Conservation (phyloP, 1,284 basidiomycete genomes). For the Cryptococcus depauperatus region DNA sequence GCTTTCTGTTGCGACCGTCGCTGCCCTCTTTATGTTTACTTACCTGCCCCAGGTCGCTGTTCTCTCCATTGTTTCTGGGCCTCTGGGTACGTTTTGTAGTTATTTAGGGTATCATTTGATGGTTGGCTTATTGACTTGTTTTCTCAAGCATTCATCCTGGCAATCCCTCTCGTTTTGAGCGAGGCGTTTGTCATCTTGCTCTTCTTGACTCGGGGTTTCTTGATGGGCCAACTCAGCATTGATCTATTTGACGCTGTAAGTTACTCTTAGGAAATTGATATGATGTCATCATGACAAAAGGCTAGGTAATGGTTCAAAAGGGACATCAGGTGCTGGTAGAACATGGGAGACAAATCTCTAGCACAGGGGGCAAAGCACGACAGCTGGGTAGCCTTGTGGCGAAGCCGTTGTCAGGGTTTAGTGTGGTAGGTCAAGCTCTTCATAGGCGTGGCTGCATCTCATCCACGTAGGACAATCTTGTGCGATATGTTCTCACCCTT, state of each 20-base stretch:
- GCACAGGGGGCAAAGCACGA: conserved; percentile 20
- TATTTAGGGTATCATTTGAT: neutral
- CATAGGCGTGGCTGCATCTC: neutral
- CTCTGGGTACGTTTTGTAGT: conserved; percentile 44
- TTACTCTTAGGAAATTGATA: neutral
- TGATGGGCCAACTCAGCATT: conserved; percentile 48
- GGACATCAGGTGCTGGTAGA: conserved; percentile 44
- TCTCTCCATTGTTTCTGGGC: conserved; percentile 57
- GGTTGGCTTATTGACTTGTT: neutral
- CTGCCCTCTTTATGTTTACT: conserved; percentile 54
- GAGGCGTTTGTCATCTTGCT: conserved; percentile 48
- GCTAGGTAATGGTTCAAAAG: conserved; percentile 42
- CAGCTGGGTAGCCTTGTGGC: conserved; percentile 42
- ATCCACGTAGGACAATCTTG: conserved; percentile 30
- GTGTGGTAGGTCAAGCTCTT: conserved; percentile 18
- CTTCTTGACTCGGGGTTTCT: conserved; percentile 49
- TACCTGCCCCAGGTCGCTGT: conserved; percentile 62
- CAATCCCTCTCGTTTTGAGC: conserved; percentile 46
- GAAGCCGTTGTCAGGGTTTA: conserved; percentile 39
- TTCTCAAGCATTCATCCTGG: conserved; percentile 42
- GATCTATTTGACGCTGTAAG: conserved; percentile 47
- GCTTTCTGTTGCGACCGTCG: conserved; percentile 45
- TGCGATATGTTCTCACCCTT: conserved; percentile 44
- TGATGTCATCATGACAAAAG: neutral
- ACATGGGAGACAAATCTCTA: conserved; percentile 38